A percentile compares a stretch with the other conserved stretches of the same genome.
Evolutionary conservation across 2,329 filamentous ascomycete genomes (phyloP).

Genomic region (Phaeomoniella chlamydospora): DNA sequence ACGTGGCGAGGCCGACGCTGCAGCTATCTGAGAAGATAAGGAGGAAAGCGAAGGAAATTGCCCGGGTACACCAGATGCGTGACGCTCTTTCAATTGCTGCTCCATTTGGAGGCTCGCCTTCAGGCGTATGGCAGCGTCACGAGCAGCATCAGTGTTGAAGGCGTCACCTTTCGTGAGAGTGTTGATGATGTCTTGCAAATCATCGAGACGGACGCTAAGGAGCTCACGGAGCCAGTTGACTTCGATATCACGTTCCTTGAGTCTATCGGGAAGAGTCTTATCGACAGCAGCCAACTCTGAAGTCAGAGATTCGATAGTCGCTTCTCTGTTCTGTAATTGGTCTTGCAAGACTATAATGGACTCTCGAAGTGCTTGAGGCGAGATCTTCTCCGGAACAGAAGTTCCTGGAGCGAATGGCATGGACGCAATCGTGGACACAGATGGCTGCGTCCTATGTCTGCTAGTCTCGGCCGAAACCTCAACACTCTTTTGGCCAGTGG

Average conservation of each 20-base stretch:
- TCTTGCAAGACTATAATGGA: constrained; percentile 94
- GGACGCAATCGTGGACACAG: constrained; percentile 28
- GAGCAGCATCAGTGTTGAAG: constrained; percentile 66
- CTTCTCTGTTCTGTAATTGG: constrained; percentile 87
- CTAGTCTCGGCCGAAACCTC: constrained; percentile 8
- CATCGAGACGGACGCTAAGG: constrained; percentile 75
- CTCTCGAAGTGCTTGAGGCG: constrained; percentile 84
- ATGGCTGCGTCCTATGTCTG: constrained; percentile 6
- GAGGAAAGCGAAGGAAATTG: constrained; percentile 64
- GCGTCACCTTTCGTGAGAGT: constrained; percentile 54
- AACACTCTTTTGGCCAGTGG: constrained; percentile 13
- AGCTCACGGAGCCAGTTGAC: constrained; percentile 92
- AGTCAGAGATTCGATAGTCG: constrained; percentile 77
- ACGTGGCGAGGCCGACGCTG: constrained; percentile 50
- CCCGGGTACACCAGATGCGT: constrained; percentile 51
- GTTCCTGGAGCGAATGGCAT: constrained; percentile 26
- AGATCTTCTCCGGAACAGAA: constrained; percentile 68
- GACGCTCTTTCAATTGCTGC: constrained; percentile 82
- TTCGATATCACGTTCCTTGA: constrained; percentile 85
- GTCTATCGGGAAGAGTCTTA: constrained; percentile 63
- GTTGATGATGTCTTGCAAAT: constrained; percentile 81
- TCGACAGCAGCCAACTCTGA: constrained; percentile 54
- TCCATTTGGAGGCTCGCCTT: constrained; percentile 97
- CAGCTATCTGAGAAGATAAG: constrained; percentile 51
- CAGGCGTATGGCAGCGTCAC: constrained; percentile 82